phyloP scores from a whole-genome alignment of 2,329 filamentous ascomycete genomes.

The Coniochaeta pulveracea region DNA sequence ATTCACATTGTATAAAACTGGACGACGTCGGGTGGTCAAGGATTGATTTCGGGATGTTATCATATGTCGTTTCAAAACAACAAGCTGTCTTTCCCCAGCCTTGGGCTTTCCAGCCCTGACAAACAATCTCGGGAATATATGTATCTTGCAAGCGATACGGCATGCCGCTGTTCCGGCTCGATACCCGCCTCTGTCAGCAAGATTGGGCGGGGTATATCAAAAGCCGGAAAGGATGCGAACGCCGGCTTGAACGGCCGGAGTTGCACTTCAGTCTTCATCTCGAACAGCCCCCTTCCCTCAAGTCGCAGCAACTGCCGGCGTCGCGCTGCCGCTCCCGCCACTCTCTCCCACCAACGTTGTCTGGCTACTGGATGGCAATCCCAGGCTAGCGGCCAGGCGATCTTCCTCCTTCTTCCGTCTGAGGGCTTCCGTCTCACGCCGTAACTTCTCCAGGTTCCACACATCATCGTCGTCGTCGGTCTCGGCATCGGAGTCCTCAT shows the following conservation, averaged over 20 bases:
- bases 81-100: constrained; percentile 1
- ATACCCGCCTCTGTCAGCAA: background rate
- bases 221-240: too few species aligned
- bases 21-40: background rate
- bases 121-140: background rate
- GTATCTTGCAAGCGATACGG: background rate
- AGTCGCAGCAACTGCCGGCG: background rate
- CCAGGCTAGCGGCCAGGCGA: constrained; percentile 24
- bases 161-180: constrained; percentile 1
- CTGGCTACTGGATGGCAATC: too few species aligned
- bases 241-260: background rate
- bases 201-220: constrained; percentile 1
- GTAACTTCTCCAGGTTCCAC: constrained; percentile 76
- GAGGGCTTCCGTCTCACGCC: constrained; percentile 73
- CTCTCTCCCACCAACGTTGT: too few species aligned
- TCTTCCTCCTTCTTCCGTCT: constrained; percentile 71
- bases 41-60: constrained; percentile 4
- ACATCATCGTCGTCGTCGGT: constrained; percentile 46
- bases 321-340: too few species aligned
- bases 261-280: background rate
- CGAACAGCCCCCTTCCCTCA: background rate
- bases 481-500: constrained; percentile 50
- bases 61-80: constrained; percentile 3
- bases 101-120: background rate
- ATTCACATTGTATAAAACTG: background rate